phyloP scores from a whole-genome alignment of 1,284 basidiomycete genomes.

The Ustilago cynodontis region DNA sequence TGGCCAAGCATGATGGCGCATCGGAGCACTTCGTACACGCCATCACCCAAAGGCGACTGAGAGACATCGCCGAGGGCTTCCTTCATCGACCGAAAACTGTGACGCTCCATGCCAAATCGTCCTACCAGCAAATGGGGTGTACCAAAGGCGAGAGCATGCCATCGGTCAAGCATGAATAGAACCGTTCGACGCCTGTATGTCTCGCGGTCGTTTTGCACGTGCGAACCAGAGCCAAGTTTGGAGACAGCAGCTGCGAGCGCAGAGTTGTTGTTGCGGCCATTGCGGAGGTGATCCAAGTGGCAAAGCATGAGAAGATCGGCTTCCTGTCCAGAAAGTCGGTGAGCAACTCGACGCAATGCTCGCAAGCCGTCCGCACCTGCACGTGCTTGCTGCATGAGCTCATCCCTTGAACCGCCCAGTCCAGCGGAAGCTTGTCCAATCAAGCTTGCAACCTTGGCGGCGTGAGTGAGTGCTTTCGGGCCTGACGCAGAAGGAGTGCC shows the following conservation, averaged over 20 bases:
- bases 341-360: constrained; percentile 28
- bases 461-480: constrained; percentile 26
- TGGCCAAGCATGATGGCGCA: constrained; percentile 51
- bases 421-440: constrained; percentile 45
- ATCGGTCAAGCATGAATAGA: constrained; percentile 54
- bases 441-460: constrained; percentile 28
- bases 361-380: constrained; percentile 18
- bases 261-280: constrained; percentile 51
- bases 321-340: constrained; percentile 41
- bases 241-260: constrained; percentile 52
- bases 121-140: constrained; percentile 45
- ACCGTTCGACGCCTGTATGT: constrained; percentile 43
- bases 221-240: constrained; percentile 44
- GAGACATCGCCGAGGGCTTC: constrained; percentile 34
- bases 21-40: constrained; percentile 43
- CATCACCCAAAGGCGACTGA: constrained; percentile 34
- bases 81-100: constrained; percentile 45
- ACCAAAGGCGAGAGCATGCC: constrained; percentile 52
- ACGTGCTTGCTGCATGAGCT: constrained; percentile 17
- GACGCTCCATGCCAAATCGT: constrained; percentile 45
- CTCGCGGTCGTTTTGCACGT: constrained; percentile 29
- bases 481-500: constrained; percentile 2
- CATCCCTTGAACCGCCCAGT: constrained; percentile 23
- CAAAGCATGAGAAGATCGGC: constrained; percentile 57
- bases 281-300: constrained; percentile 50